phyloP scores from a whole-genome alignment of 73 alveolate genomes.

The Blepharisma stoltei region DNA sequence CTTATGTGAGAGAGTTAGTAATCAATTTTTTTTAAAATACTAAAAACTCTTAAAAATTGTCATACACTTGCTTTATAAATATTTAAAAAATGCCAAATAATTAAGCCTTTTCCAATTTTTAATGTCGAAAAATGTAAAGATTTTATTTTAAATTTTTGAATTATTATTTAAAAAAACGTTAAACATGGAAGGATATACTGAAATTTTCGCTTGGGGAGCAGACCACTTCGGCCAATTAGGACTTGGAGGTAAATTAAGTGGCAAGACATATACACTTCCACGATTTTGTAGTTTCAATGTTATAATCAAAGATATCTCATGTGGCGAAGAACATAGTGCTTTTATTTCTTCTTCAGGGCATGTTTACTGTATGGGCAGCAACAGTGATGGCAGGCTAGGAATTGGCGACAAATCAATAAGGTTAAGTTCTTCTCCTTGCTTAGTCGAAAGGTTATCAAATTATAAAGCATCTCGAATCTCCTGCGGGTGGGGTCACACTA shows the following conservation, averaged over 20 bases:
- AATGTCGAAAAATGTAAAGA: no score
- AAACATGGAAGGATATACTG: slow-evolving; percentile 32
- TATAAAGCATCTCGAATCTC: slow-evolving; percentile 54
- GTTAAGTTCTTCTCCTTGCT: slow-evolving; percentile 33
- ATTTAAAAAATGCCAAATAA: no score
- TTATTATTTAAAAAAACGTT: background rate
- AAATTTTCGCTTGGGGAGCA: slow-evolving; percentile 52
- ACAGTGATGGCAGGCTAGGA: slow-evolving; percentile 41
- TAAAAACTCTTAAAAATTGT: no score
- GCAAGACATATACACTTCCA: slow-evolving; percentile 41
- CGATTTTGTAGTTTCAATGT: slow-evolving; percentile 51
- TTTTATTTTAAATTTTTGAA: no score
- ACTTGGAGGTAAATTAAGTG: slow-evolving; percentile 42
- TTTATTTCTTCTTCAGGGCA: slow-evolving; percentile 40
- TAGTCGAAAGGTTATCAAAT: slow-evolving; percentile 34
- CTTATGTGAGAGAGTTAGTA: no score
- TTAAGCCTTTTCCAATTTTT: no score
- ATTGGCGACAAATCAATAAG: slow-evolving; percentile 18
- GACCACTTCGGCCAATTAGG: slow-evolving; percentile 48
- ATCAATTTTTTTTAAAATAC: no score
- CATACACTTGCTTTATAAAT: no score
- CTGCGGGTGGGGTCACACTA: slow-evolving; percentile 87
- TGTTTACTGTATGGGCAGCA: slow-evolving; percentile 35
- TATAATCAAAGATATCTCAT: slow-evolving; percentile 44
- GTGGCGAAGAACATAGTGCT: slow-evolving; percentile 55